phyloP scores from a whole-genome alignment of 306 rosid species.

The cucumber (Cucumis sativus) region Cucumber_9930_V3 NC_026656.2:3977501-3978000 shows the following conservation, averaged over 20 bases:
- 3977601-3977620: background rate
- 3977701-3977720: too few relatives aligned
- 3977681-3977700: background rate
- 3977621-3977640: background rate
- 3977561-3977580: background rate
- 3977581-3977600: background rate
- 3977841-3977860: slow-evolving; percentile 76
- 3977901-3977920: slow-evolving; percentile 99
- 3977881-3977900: slow-evolving; percentile 78
- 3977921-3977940: slow-evolving; percentile 99
- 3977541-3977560: background rate
- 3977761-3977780: too few relatives aligned
- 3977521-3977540: background rate
- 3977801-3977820: background rate
- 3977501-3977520: background rate
- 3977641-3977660: background rate
- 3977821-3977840: slow-evolving; percentile 79
- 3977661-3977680: background rate
- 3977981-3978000: slow-evolving; percentile 63
- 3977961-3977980: slow-evolving; percentile 82
- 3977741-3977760: background rate
- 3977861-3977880: slow-evolving; percentile 87
- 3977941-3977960: slow-evolving; percentile 76
- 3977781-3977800: background rate
- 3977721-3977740: background rate